Base-by-base conservation (phyloP, 1,284 basidiomycete genomes). In the Cryptococcus wingfieldii region DNA sequence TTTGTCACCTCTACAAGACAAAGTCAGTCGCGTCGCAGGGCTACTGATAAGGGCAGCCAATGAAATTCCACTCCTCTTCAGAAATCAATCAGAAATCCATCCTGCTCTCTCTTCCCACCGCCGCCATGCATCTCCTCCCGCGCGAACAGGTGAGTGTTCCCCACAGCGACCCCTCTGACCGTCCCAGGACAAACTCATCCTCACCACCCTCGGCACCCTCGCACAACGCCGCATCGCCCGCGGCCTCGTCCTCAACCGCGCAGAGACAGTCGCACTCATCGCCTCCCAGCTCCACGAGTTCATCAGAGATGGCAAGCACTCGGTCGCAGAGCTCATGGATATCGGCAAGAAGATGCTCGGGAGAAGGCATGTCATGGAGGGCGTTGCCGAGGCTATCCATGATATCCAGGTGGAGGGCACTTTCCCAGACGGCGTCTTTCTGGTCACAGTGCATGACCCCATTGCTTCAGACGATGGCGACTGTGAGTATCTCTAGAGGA, bases 151-250 rank as follows among this genome's bases (percentile, higher is more conserved):
- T 70, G 28, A 53, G 69, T 62, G 25, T 13, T 18, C 55, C 23
- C 28, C 39, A 25, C 25, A 38, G 7, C 27, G 50, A 12, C n/a
- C n/a, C n/a, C 12, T 18, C 43, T 55, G 19, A 56, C 42, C 18
- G n/a, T 12, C 16, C 10, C 60, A 77, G 76, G 78, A 80, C 69
- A 80, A 80, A 58, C 73, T 79, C 55, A 58, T 80, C 38, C 62
- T 80, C 45, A 62, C 73, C 42, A 69, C 90, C 82, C 83, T 88
- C 27, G 93, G 93, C 18, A 84, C 83, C 56, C 83, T 98, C 8
- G 93, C 96, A 2, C 95, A 98, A 78, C 88, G 91, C 67, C 87
- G 96, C 25, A 85, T 99, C 9, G 94, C 95, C 5, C 83, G 95
- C 23, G 96, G 95, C 9, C 74, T 95, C 34, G 81, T 83, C 42